A percentile compares a stretch with the other conserved stretches of the same genome.
phyloP scores from a whole-genome alignment of 192 early-diverging fungal genomes.

The Pecoramyces ruminantium region DNA sequence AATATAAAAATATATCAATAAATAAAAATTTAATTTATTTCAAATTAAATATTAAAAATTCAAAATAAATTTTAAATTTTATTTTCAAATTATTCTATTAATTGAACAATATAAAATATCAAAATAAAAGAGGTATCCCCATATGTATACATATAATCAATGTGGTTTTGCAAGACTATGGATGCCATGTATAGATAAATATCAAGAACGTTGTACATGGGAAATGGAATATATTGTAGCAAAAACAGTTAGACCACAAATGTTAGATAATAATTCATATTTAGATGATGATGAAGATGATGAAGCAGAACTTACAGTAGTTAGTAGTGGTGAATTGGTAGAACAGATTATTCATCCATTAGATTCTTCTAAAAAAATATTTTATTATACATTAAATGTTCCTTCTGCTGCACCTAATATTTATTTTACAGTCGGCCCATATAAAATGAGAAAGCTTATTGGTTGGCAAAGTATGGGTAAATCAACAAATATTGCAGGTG shows the following conservation, averaged over 20 bases:
- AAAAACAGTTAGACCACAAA: conserved; percentile 5
- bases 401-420: conserved; percentile 53
- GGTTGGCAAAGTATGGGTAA: conserved; percentile 5
- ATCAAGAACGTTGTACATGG: conserved; percentile 56
- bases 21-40: too few species aligned
- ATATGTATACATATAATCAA: conserved; percentile 19
- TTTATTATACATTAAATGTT: conserved; percentile 47
- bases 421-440: conserved; percentile 54
- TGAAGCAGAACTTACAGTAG: conserved; percentile 27
- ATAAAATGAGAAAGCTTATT: conserved; percentile 17
- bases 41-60: too few species aligned
- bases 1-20: too few species aligned
- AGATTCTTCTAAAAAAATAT: conserved; percentile 36
- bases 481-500: not conserved
- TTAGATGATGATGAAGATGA: conserved; percentile 17
- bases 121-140: conserved; percentile 13
- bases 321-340: conserved; percentile 51
- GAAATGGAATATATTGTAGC: conserved; percentile 59
- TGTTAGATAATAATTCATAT: not conserved
- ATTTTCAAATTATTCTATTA: too few species aligned
- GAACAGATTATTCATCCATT: conserved; percentile 42
- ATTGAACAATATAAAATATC: too few species aligned
- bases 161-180: conserved; percentile 46
- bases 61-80: too few species aligned
- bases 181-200: conserved; percentile 60